Conservation (phyloP, 257 asterid genomes). For the Capsicum rhomboideum region DNA sequence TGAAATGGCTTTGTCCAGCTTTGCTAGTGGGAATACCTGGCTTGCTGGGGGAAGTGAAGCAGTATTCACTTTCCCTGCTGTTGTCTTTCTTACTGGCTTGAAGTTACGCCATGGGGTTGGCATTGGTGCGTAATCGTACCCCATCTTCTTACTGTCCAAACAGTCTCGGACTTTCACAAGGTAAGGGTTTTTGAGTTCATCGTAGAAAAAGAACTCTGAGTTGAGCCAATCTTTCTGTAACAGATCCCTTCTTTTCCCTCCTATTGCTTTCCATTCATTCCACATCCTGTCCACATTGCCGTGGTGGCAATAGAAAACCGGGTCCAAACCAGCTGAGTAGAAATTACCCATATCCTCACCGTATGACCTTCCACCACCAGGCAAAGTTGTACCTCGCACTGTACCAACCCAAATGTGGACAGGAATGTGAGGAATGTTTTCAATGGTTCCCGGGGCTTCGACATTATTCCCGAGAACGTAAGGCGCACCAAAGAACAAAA, state of each 20-base stretch:
- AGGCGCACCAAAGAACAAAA: slow-evolving; percentile 4
- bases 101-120: slow-evolving; percentile 38
- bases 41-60: background rate
- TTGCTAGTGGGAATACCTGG: slow-evolving; percentile 23
- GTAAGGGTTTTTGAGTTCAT: slow-evolving; percentile 33
- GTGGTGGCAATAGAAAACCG: slow-evolving; percentile 11
- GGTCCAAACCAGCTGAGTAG: slow-evolving; percentile 6
- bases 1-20: slow-evolving; percentile 8
- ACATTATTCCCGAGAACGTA: background rate
- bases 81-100: slow-evolving; percentile 17
- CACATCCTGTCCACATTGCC: slow-evolving; percentile 7
- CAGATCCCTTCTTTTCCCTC: slow-evolving; percentile 18
- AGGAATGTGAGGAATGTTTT: background rate
- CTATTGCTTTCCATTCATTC: background rate
- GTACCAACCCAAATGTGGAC: slow-evolving; percentile 2
- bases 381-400: background rate
- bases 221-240: slow-evolving; percentile 23
- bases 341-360: slow-evolving; percentile 7
- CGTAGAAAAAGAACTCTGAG: slow-evolving; percentile 47
- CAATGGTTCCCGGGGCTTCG: background rate
- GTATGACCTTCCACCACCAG: background rate
- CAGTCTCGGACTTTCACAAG: slow-evolving; percentile 33
- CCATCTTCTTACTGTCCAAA: slow-evolving; percentile 20
- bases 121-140: slow-evolving; percentile 25
- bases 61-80: background rate